A percentile compares a stretch with the other conserved stretches of the same genome.
Evolutionary conservation across 495 filamentous ascomycete genomes (phyloP).

Genomic region (Xylaria sp.): DNA sequence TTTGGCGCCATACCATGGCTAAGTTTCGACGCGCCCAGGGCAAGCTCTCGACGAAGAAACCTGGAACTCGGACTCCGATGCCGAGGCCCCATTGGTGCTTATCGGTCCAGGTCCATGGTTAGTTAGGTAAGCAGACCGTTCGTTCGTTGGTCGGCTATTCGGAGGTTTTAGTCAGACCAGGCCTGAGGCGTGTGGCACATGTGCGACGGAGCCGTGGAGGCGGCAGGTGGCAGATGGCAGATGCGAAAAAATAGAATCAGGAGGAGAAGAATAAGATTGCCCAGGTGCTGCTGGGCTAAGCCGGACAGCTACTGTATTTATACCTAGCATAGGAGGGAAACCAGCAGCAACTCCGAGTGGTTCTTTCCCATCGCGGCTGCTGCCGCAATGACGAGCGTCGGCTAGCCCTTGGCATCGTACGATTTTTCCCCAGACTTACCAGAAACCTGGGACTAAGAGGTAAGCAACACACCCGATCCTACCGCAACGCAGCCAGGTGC

Average conservation of each 20-base stretch:
- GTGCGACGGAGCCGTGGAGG: not conserved
- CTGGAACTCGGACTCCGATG: slow-evolving; percentile 19
- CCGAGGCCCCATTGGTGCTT: slow-evolving; percentile 17
- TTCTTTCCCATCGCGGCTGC: slow-evolving; percentile 18
- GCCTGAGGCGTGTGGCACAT: not conserved
- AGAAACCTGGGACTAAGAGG: slow-evolving; percentile 7
- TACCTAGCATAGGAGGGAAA: not conserved
- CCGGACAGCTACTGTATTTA: not conserved
- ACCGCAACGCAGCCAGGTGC: not conserved
- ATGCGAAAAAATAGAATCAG: not conserved
- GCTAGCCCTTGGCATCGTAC: slow-evolving; percentile 26
- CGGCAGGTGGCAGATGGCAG: too few species aligned
- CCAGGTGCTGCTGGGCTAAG: not conserved
- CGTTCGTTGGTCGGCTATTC: not conserved
- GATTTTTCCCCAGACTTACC: slow-evolving; percentile 28
- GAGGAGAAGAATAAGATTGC: slow-evolving; percentile 2
- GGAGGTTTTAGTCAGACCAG: not conserved
- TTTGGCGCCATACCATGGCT: not conserved
- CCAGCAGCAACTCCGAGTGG: slow-evolving; percentile 15
- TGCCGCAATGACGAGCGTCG: slow-evolving; percentile 25
- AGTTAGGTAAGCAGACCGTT: not conserved
- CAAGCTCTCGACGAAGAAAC: not conserved
- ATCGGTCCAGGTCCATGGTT: not conserved
- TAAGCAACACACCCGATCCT: not conserved
- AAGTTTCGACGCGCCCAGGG: not conserved